Conservation (phyloP, 1,139 yeast genomes). For the Pichia sp. region DNA sequence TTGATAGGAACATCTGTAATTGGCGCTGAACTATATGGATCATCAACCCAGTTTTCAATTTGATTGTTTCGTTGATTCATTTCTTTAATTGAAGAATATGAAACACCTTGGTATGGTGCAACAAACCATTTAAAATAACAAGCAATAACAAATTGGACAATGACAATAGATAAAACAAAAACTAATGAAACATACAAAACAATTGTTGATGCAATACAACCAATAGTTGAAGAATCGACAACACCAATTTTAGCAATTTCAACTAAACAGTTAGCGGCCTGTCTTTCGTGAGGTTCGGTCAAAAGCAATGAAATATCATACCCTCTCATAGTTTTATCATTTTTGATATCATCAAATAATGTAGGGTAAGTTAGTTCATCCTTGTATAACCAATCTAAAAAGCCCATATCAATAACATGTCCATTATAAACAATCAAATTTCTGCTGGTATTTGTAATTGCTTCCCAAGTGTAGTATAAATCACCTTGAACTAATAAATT, state of each 20-base stretch:
- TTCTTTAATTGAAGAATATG: slow-evolving; percentile 39
- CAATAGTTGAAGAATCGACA: slow-evolving; percentile 83
- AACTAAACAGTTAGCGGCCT: slow-evolving; percentile 74
- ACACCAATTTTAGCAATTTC: slow-evolving; percentile 87
- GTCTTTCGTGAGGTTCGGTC: slow-evolving; percentile 61
- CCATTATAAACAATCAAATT: slow-evolving; percentile 85
- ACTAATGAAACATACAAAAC: slow-evolving; percentile 76
- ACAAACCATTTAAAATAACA: slow-evolving; percentile 84
- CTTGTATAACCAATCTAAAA: slow-evolving; percentile 65
- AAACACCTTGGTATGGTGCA: slow-evolving; percentile 76
- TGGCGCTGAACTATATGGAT: slow-evolving; percentile 53
- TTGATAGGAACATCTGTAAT: slow-evolving; percentile 47
- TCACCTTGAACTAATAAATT: slow-evolving; percentile 57
- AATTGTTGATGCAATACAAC: slow-evolving; percentile 89
- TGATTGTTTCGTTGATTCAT: slow-evolving; percentile 45
- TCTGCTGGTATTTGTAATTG: slow-evolving; percentile 62
- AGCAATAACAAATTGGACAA: slow-evolving; percentile 73
- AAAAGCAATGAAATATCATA: slow-evolving; percentile 75
- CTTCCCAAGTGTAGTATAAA: slow-evolving; percentile 88
- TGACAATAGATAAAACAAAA: slow-evolving; percentile 75
- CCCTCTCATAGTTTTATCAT: slow-evolving; percentile 56
- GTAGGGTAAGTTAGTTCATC: slow-evolving; percentile 69
- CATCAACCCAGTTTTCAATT: slow-evolving; percentile 48
- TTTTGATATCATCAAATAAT: slow-evolving; percentile 56
- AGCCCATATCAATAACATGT: slow-evolving; percentile 71